phyloP scores from a whole-genome alignment of 1,139 yeast genomes.

The Yamadazyma triangularis region DNA sequence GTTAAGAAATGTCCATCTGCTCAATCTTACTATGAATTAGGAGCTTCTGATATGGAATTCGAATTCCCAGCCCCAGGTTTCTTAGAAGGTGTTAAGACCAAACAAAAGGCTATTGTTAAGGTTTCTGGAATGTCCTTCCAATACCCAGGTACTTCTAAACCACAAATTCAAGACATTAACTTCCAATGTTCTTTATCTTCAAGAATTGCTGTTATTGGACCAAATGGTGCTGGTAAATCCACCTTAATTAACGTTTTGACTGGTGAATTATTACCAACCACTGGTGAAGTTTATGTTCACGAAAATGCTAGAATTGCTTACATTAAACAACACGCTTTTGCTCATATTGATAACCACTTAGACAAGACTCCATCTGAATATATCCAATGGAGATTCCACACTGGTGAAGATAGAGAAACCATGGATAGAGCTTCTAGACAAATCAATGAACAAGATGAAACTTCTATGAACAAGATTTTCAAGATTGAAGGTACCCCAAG shows the following conservation, averaged over 20 bases:
- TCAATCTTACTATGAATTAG: constrained; percentile 96
- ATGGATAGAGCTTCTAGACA: constrained; percentile 99
- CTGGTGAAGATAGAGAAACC: constrained; percentile 99
- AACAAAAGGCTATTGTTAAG: constrained; percentile 99
- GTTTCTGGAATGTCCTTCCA: constrained; percentile 96
- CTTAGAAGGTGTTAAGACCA: constrained; percentile 99
- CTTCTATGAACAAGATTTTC: constrained; percentile 98
- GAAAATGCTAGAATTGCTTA: constrained; percentile 99
- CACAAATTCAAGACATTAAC: constrained; percentile 83
- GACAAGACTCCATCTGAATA: constrained; percentile 99
- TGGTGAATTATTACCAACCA: constrained; percentile 98
- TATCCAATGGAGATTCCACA: constrained; percentile 99
- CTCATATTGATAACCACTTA: constrained; percentile 96
- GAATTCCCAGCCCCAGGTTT: constrained; percentile 99
- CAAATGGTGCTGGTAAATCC: constrained; percentile 99
- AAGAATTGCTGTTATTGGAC: constrained; percentile 99
- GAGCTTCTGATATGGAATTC: constrained; percentile 96
- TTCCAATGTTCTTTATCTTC: constrained; percentile 99
- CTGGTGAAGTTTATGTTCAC: constrained; percentile 98
- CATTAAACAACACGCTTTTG: constrained; percentile 99
- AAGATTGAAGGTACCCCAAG: constrained; percentile 98
- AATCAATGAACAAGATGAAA: constrained; percentile 94
- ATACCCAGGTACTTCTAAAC: constrained; percentile 97
- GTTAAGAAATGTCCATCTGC: constrained; percentile 99
- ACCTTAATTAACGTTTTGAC: constrained; percentile 97